Evolutionary conservation across 225 moss, liverwort and hornwort species (phyloP).

Genomic region (Neckera pumila): DNA sequence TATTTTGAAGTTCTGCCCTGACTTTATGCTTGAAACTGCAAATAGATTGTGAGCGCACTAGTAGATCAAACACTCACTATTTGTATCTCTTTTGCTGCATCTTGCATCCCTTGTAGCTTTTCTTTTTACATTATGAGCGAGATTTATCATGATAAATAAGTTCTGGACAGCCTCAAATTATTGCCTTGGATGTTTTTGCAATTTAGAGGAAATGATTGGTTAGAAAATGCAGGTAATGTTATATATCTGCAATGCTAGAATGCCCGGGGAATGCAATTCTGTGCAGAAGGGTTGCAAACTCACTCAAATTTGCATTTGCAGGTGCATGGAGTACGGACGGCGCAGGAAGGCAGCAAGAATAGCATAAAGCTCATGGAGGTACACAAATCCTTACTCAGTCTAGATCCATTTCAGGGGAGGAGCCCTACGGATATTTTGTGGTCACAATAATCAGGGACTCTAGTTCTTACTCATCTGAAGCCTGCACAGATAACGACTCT

Average conservation of each 20-base stretch:
- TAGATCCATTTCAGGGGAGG: background rate
- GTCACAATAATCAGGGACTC: background rate
- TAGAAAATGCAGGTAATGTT: background rate
- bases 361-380: conserved; percentile 67
- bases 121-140: background rate
- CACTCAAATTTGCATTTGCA: conserved; percentile 5
- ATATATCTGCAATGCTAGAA: background rate
- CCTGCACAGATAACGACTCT: background rate
- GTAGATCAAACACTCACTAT: background rate
- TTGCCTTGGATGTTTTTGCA: background rate
- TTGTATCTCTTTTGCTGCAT: background rate
- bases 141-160: background rate
- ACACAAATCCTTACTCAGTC: background rate
- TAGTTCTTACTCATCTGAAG: background rate
- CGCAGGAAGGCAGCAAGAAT: conserved; percentile 50
- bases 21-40: background rate
- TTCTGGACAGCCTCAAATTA: background rate
- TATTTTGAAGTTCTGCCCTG: background rate
- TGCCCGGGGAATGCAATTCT: background rate
- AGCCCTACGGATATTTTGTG: background rate
- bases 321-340: conserved; percentile 65
- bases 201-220: background rate
- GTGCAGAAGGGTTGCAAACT: background rate
- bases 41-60: background rate
- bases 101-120: background rate